Conservation (phyloP, 768 basidiomycete species). For the Serendipita vermifera region DNA sequence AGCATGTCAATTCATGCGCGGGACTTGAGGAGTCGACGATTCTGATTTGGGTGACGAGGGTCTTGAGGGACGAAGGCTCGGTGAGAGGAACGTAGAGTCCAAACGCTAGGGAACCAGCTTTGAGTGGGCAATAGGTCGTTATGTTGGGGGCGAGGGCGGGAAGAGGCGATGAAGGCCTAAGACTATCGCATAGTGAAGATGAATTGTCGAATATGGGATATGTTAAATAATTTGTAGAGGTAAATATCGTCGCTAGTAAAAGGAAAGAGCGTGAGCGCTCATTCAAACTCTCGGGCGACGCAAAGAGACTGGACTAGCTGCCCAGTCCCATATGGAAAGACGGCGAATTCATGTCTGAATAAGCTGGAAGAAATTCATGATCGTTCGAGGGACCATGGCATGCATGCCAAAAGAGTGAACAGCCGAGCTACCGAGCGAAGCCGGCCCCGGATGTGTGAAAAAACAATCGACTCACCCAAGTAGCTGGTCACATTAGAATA, state of each 20-base stretch:
- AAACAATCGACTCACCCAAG: constrained; percentile 40
- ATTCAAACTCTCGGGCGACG: neutral
- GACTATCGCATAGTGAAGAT: constrained; percentile 62
- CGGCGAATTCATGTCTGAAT: too few relatives aligned
- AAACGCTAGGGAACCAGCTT: constrained; percentile 69
- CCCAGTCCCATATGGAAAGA: too few relatives aligned
- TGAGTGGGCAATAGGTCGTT: constrained; percentile 59
- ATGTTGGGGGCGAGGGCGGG: constrained; percentile 28
- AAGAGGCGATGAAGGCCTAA: constrained; percentile 67
- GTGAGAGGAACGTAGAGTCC: constrained; percentile 59
- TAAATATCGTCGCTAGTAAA: constrained; percentile 70
- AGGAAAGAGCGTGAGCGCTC: neutral
- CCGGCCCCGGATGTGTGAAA: too few relatives aligned
- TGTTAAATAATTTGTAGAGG: constrained; percentile 66
- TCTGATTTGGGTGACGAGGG: constrained; percentile 69
- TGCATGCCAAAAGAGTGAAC: too few relatives aligned
- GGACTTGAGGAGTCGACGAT: constrained; percentile 67
- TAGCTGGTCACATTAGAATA: constrained; percentile 46
- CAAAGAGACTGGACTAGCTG: neutral
- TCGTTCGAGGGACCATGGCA: too few relatives aligned
- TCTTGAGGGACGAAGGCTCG: constrained; percentile 58
- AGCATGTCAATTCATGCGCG: constrained; percentile 67
- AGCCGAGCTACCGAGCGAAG: too few relatives aligned
- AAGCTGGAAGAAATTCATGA: too few relatives aligned
- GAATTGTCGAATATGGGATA: constrained; percentile 57